Evolutionary conservation across 2,329 filamentous ascomycete genomes (phyloP), one percentile per base, ranked within the genome.

Genomic region (Ceratocystiopsis sp.): DNA sequence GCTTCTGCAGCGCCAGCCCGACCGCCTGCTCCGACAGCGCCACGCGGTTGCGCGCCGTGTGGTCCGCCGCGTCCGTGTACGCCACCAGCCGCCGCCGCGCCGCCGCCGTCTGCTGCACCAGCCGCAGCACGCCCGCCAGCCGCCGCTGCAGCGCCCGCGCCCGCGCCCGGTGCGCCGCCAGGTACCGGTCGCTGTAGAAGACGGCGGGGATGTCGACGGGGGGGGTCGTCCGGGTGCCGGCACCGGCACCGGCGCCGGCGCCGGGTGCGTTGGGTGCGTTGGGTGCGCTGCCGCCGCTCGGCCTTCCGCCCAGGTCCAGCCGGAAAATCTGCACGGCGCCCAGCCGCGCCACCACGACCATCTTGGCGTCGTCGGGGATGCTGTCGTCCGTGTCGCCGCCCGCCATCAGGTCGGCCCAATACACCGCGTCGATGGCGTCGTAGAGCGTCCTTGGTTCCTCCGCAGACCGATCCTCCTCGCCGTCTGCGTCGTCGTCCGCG

Each of bases 401-500:
- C n/a, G n/a, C n/a, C n/a, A n/a, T 1, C 13, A 49, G 36, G 10
- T 53, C 45, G 3, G 45, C 42, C 51, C 57, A 58, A 34, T 60
- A 55, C 15, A 61, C 50, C 34, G 54, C 51, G 29, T 60, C 59
- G 42, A 60, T 54, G 18, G 58, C 56, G 43, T 59, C 57, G 49
- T 60, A 60, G 35, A 60, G 51, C n/a, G 35, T 57, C 59, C 7
- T 65, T 63, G 18, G 43, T 4, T 3, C 93, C 75, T 51, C 89
- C 73, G 59, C 93, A 91, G 4, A 34, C 6, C n/a, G n/a, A n/a
- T 85, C 84, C 47, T 83, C 78, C 61, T 91, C 91, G 61, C 89
- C 79, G 6, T 79, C 73, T n/a, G 93, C 35, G 16, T 42, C 47
- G 6, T n/a, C n/a, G n/a, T n/a, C n/a, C n/a, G n/a, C n/a, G n/a